These are phyloP conservation scores for Arachis stenosperma DNA, from an alignment of 306 rosid species.

Conservation along the genomic window DNA sequence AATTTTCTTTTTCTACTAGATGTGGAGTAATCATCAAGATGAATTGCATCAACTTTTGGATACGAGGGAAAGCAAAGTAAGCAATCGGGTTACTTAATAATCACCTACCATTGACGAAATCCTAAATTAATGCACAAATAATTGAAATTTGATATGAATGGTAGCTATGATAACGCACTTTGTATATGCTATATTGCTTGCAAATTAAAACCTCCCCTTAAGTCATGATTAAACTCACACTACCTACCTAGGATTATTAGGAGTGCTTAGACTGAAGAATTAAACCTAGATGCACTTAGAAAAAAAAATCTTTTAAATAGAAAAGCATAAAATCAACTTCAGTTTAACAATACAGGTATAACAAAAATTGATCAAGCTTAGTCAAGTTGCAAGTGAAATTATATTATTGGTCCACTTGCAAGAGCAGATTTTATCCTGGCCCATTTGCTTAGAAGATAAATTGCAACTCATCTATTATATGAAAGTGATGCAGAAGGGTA, in stretches of 20 bases:
- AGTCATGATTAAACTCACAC: background rate
- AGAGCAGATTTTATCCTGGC: slow-evolving; percentile 8
- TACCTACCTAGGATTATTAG: background rate
- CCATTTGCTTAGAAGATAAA: slow-evolving; percentile 31
- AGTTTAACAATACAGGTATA: background rate
- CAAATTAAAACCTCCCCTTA: slow-evolving; percentile 21
- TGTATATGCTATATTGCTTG: slow-evolving; percentile 3
- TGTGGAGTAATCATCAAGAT: slow-evolving; percentile 34
- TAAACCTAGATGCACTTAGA: background rate
- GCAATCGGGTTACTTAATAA: slow-evolving; percentile 16
- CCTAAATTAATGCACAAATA: background rate
- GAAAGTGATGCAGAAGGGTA: slow-evolving; percentile 8
- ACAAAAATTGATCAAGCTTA: background rate
- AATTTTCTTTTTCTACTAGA: background rate
- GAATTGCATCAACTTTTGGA: slow-evolving; percentile 43
- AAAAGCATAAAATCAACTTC: slow-evolving; percentile 9
- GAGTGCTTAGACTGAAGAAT: background rate
- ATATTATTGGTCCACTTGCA: slow-evolving; percentile 40
- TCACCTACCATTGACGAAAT: slow-evolving; percentile 15
- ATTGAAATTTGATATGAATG: slow-evolving; percentile 10
- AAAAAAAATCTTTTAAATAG: too few relatives aligned
- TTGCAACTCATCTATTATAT: slow-evolving; percentile 8
- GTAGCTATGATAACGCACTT: slow-evolving; percentile 9
- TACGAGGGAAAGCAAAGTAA: slow-evolving; percentile 29
- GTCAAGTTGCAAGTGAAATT: slow-evolving; percentile 41